Conservation (phyloP, 352 stramenopile genomes). For the Phytophthora pseudosyringae region DNA sequence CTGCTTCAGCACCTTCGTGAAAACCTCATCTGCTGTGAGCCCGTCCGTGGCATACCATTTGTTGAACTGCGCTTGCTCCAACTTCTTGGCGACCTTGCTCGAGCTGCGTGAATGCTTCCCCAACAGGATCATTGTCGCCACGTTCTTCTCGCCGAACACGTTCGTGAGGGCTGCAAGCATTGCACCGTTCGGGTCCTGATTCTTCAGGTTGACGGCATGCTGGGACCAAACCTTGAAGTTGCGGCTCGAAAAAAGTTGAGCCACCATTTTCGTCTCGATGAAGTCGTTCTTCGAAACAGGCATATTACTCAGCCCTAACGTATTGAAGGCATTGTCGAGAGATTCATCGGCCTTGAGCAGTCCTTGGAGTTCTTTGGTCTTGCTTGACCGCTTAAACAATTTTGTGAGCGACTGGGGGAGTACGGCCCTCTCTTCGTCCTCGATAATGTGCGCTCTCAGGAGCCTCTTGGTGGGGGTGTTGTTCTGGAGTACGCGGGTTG, state of each 20-base stretch:
- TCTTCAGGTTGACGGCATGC: not conserved
- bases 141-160: not conserved
- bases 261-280: not conserved
- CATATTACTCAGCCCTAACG: slow-evolving; percentile 1
- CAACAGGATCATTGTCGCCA: slow-evolving; percentile 1
- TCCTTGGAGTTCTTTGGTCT: not conserved
- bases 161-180: slow-evolving; percentile 4
- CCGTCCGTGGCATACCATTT: not conserved
- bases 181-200: not conserved
- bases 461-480: not conserved
- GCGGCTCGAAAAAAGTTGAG: not conserved
- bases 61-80: slow-evolving; percentile 7
- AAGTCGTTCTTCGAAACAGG: not conserved
- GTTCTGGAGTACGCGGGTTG: not conserved
- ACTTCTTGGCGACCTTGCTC: not conserved
- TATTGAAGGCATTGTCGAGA: not conserved
- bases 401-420: not conserved
- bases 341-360: not conserved
- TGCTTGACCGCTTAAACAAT: not conserved
- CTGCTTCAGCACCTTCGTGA: not conserved
- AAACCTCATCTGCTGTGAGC: not conserved
- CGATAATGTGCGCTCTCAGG: not conserved
- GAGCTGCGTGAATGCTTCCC: not conserved
- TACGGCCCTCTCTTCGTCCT: slow-evolving; percentile 8
- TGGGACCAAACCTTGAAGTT: slow-evolving; percentile 2